phyloP scores from a whole-genome alignment of 2,329 filamentous ascomycete genomes.

The Aspergillus chevalieri region DNA sequence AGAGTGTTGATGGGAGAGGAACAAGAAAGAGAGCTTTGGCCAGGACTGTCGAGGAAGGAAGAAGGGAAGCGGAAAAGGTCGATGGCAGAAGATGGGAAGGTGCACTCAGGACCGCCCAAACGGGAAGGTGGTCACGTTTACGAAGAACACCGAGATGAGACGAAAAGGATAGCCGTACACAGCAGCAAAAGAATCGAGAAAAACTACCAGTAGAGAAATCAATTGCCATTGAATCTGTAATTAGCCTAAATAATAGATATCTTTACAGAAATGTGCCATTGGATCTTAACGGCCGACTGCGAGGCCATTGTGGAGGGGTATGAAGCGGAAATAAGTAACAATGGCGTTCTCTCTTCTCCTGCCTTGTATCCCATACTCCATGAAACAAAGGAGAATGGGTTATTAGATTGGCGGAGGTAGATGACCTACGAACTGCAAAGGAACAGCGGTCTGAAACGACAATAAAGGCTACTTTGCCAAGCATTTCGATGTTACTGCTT shows the following conservation, averaged over 20 bases:
- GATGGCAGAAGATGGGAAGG: not conserved
- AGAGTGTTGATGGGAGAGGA: slow-evolving; percentile 1
- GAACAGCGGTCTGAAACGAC: not conserved
- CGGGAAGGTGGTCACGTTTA: not conserved
- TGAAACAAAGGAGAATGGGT: slow-evolving; percentile 47
- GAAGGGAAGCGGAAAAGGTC: not conserved
- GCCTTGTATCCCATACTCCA: slow-evolving; percentile 65
- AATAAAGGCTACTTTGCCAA: slow-evolving; percentile 35
- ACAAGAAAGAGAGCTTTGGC: not conserved
- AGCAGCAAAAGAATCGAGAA: not conserved
- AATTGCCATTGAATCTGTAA: not conserved
- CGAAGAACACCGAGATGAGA: not conserved
- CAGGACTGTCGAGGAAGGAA: not conserved
- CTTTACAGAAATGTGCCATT: slow-evolving; percentile 25
- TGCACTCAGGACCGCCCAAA: not conserved
- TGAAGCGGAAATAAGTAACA: slow-evolving; percentile 38
- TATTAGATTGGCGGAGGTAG: slow-evolving; percentile 65
- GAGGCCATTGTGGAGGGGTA: slow-evolving; percentile 31
- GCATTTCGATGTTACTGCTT: slow-evolving; percentile 56
- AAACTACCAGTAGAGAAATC: too few relatives aligned
- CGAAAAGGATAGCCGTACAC: not conserved
- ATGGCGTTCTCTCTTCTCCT: slow-evolving; percentile 53
- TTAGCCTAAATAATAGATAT: too few relatives aligned
- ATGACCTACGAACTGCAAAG: slow-evolving; percentile 4
- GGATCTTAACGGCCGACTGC: slow-evolving; percentile 34